Evolutionary conservation across 176 grass and related monocot species (phyloP).

Genomic region (Echinochloa phyllopogon): DNA sequence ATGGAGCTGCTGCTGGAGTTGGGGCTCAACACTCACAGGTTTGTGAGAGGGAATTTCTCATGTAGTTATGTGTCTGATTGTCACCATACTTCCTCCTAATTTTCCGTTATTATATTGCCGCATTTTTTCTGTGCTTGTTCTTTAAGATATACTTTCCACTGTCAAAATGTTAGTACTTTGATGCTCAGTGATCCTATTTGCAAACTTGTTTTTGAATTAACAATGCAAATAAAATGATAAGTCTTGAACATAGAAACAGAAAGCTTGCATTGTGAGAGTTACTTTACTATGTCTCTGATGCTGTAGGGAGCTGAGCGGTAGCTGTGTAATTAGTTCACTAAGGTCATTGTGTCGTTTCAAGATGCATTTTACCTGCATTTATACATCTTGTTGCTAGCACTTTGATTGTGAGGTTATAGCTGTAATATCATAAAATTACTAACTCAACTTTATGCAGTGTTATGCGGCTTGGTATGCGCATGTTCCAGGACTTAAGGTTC

Average conservation of each 20-base stretch:
- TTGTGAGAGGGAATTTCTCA: conserved; percentile 22
- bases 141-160: not conserved
- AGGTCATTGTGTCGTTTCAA: not conserved
- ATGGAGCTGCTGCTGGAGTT: conserved; percentile 97
- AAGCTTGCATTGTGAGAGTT: not conserved
- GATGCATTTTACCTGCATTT: conserved; percentile 1
- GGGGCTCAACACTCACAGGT: conserved; percentile 99
- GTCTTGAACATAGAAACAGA: not conserved
- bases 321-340: not conserved
- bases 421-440: not conserved
- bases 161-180: not conserved
- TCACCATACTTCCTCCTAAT: not conserved
- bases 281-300: not conserved
- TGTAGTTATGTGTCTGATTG: conserved; percentile 19
- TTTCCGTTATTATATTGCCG: not conserved
- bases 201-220: not conserved
- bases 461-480: conserved; percentile 96
- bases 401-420: conserved; percentile 10
- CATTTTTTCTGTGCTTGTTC: not conserved
- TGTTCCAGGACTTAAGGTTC: conserved; percentile 91
- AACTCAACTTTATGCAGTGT: conserved; percentile 68
- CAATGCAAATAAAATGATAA: not conserved
- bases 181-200: not conserved
- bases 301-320: not conserved
- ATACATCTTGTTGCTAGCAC: not conserved